Conservation (phyloP, 495 filamentous ascomycete genomes). For the Sordaria brevicollis region DNA sequence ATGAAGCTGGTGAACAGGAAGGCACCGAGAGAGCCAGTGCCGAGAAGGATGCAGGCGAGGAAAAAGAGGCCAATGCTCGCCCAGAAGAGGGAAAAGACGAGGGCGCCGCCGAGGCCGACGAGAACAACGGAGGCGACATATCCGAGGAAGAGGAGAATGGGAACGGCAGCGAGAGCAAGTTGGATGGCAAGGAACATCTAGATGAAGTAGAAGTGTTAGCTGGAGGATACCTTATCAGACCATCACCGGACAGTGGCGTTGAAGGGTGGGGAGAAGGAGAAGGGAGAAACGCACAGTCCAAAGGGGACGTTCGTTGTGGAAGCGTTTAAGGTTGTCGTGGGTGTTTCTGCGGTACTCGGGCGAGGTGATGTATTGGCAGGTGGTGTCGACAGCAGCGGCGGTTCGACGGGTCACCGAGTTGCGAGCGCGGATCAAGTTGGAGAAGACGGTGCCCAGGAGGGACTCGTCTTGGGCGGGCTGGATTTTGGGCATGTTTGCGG, state of each 20-base stretch:
- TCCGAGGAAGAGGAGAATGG: constrained; percentile 49
- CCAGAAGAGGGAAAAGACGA: constrained; percentile 54
- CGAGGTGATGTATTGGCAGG: background rate
- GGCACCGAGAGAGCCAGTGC: constrained; percentile 43
- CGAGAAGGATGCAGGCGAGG: constrained; percentile 51
- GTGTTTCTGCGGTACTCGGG: background rate
- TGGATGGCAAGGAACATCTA: background rate
- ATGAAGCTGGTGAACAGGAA: constrained; percentile 31
- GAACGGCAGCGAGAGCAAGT: constrained; percentile 21
- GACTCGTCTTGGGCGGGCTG: background rate
- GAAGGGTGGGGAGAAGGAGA: background rate
- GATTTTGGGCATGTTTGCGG: background rate
- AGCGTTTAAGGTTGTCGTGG: background rate
- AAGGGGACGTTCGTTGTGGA: background rate
- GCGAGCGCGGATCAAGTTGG: background rate
- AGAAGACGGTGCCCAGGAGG: background rate
- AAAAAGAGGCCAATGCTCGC: constrained; percentile 51
- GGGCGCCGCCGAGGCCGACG: constrained; percentile 42
- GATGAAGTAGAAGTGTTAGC: background rate
- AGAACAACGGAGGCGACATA: constrained; percentile 45
- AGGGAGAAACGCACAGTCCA: background rate
- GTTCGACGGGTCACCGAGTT: background rate
- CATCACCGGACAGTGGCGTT: background rate
- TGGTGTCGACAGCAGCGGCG: background rate
- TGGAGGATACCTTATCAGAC: background rate